A percentile compares a stretch with the other conserved stretches of the same genome.
Conservation (phyloP, 345 rosid species). For the Eucalyptus coolabah region DNA sequence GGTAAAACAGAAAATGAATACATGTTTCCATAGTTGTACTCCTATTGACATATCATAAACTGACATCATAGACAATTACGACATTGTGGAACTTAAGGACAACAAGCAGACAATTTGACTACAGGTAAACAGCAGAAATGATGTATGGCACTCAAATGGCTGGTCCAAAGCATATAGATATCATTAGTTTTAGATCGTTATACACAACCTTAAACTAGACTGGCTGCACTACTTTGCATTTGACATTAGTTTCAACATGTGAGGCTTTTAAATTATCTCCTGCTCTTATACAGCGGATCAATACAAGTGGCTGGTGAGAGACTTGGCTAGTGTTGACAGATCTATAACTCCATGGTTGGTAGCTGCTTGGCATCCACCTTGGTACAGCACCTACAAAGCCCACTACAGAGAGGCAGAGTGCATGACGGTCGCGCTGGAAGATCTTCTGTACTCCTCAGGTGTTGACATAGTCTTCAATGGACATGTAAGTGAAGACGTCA, state of each 20-base stretch:
- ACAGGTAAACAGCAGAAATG: neutral
- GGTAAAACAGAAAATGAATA: neutral
- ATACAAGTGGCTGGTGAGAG: constrained; percentile 66
- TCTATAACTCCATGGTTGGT: constrained; percentile 77
- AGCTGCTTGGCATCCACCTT: constrained; percentile 81
- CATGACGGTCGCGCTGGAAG: constrained; percentile 81
- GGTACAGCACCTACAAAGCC: constrained; percentile 76
- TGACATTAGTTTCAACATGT: neutral
- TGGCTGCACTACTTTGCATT: neutral
- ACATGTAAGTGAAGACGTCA: constrained; percentile 25
- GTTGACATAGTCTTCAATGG: constrained; percentile 81
- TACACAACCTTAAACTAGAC: neutral
- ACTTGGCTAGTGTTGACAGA: constrained; percentile 47
- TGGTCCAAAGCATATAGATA: neutral
- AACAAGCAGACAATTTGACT: neutral
- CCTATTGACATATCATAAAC: neutral
- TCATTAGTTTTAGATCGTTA: neutral
- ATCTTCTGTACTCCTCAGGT: constrained; percentile 36
- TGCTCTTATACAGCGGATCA: constrained; percentile 52
- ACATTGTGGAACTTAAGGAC: neutral
- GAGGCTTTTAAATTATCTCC: neutral
- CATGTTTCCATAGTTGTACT: neutral
- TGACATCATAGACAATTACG: neutral
- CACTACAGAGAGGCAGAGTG: constrained; percentile 91
- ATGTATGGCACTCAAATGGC: neutral